Conservation (phyloP, 179 eudicot species). For the Camellia oleifera region DNA sequence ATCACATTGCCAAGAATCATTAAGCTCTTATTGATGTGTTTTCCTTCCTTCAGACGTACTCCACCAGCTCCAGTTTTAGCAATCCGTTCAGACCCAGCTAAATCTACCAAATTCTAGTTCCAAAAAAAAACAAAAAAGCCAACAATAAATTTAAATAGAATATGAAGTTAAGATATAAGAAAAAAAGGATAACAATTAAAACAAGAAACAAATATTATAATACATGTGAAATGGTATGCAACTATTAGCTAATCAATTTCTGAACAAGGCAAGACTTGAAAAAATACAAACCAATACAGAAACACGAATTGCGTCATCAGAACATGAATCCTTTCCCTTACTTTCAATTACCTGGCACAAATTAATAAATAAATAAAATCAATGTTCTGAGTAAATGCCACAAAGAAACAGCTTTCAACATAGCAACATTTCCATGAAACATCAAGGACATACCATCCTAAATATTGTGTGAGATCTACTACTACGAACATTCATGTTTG, state of each 20-base stretch:
- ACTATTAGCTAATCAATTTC: not conserved
- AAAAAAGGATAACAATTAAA: not conserved
- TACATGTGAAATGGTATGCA: not conserved
- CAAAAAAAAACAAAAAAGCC: not conserved
- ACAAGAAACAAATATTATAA: not conserved
- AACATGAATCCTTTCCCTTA: slow-evolving; percentile 66
- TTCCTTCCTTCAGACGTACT: slow-evolving; percentile 92
- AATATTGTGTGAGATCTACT: slow-evolving; percentile 98
- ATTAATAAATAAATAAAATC: not conserved
- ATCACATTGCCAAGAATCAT: slow-evolving; percentile 96
- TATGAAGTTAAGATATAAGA: not conserved
- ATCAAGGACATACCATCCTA: slow-evolving; percentile 71
- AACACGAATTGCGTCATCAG: slow-evolving; percentile 91
- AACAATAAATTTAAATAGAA: not conserved
- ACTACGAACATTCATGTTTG: slow-evolving; percentile 95
- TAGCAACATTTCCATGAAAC: slow-evolving; percentile 11
- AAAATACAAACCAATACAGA: slow-evolving; percentile 73
- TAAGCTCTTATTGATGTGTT: slow-evolving; percentile 88
- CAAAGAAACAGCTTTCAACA: not conserved
- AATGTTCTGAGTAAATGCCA: not conserved
- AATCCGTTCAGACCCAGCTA: slow-evolving; percentile 96
- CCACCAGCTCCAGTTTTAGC: slow-evolving; percentile 99
- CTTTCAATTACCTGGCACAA: slow-evolving; percentile 81
- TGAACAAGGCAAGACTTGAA: not conserved
- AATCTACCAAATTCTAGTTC: slow-evolving; percentile 79